A percentile compares a stretch with the other conserved stretches of the same genome.
These are phyloP conservation scores for Herpetospermum pedunculosum DNA, from an alignment of 306 rosid species.

Conservation along the genomic window DNA sequence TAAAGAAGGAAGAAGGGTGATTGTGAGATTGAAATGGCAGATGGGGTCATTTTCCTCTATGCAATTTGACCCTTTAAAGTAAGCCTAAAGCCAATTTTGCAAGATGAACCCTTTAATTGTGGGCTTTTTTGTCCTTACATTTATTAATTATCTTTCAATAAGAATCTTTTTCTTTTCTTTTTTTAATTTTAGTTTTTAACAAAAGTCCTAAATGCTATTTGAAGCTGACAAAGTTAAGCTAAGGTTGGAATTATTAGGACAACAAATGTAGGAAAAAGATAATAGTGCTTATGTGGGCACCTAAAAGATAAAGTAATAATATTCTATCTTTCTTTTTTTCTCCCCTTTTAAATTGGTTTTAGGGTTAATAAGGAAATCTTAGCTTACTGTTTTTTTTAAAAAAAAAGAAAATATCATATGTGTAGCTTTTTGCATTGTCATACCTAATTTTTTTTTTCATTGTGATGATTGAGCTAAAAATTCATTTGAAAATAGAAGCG, in stretches of 20 bases:
- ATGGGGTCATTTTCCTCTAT: constrained; percentile 2
- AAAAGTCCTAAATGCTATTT: background rate
- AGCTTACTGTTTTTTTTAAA: background rate
- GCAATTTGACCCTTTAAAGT: constrained; percentile 1
- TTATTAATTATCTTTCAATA: background rate
- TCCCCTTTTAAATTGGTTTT: background rate
- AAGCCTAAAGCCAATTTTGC: constrained; percentile 1
- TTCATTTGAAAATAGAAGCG: background rate
- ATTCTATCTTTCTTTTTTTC: background rate
- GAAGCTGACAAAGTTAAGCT: background rate
- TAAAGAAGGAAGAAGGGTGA: background rate
- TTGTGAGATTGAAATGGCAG: background rate
- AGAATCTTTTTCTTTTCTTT: background rate
- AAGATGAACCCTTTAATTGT: background rate
- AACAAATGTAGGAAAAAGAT: background rate
- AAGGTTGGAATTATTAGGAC: background rate
- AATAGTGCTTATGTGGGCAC: background rate
- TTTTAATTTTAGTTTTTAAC: background rate
- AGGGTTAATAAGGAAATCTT: background rate
- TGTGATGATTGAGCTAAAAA: background rate
- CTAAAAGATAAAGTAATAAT: background rate
- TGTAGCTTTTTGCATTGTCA: background rate
- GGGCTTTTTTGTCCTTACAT: background rate
- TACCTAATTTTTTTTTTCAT: background rate
- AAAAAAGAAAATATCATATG: background rate